These are phyloP conservation scores for Naganishia cerealis DNA, from an alignment of 1,284 basidiomycete genomes.

Conservation along the genomic window DNA sequence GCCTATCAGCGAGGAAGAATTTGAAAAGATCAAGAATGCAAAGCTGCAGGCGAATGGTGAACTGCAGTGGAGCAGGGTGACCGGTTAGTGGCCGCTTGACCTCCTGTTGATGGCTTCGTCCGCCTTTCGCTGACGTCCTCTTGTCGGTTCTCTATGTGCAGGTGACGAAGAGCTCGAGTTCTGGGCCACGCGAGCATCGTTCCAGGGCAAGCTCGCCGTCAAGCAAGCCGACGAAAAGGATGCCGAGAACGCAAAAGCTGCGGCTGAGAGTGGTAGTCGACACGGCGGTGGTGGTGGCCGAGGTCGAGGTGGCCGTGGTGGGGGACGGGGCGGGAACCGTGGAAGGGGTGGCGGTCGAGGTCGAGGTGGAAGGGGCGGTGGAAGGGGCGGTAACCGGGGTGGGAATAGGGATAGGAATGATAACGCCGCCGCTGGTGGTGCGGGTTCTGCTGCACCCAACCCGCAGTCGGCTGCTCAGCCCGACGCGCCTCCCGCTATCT, in stretches of 20 bases:
- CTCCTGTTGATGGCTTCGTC: background rate
- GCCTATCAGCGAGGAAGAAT: constrained; percentile 30
- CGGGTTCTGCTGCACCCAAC: background rate
- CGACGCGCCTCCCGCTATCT: constrained; percentile 10
- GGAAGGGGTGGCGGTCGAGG: constrained; percentile 51
- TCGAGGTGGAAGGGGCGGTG: constrained; percentile 39
- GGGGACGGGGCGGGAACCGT: constrained; percentile 47
- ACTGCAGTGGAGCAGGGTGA: constrained; percentile 32
- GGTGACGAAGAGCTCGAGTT: constrained; percentile 35
- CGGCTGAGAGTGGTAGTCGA: background rate
- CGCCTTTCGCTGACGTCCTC: background rate
- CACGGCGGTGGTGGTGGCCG: constrained; percentile 14
- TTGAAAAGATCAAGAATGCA: constrained; percentile 29
- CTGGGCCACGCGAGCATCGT: constrained; percentile 33
- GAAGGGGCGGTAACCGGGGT: constrained; percentile 38
- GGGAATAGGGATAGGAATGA: background rate
- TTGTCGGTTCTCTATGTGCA: background rate
- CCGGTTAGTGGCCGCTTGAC: constrained; percentile 4
- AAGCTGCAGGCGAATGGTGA: constrained; percentile 29
- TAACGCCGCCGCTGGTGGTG: background rate
- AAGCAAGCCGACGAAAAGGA: constrained; percentile 34
- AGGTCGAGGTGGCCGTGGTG: constrained; percentile 19
- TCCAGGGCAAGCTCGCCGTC: constrained; percentile 35
- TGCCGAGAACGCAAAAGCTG: background rate
- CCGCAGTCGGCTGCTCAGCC: constrained; percentile 1